Evolutionary conservation across 139 green algal species (phyloP).

Genomic region (Chlamydomonas sphaeroides): DNA sequence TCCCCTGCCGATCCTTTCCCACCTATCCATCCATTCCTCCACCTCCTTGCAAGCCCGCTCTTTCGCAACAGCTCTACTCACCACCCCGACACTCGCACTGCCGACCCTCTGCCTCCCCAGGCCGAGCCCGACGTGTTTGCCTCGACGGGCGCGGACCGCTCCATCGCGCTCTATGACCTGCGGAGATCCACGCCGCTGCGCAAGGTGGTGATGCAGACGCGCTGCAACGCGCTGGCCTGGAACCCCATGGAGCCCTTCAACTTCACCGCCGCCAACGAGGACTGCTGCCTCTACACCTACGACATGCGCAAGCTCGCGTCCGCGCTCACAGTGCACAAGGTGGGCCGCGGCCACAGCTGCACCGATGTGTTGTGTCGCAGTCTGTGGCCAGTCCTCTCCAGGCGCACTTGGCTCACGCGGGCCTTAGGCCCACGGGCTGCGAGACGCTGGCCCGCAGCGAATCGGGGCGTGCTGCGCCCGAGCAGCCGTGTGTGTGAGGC

Average conservation of each 20-base stretch:
- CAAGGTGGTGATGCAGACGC: conserved; percentile 95
- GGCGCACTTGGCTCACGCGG: no score
- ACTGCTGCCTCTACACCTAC: conserved; percentile 96
- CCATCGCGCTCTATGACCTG: conserved; percentile 96
- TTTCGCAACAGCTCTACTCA: no score
- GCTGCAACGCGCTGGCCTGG: conserved; percentile 92
- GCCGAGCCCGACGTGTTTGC: conserved; percentile 93
- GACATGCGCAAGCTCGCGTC: conserved; percentile 94
- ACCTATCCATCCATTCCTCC: not conserved
- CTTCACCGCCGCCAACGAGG: conserved; percentile 96
- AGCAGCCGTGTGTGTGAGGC: no score
- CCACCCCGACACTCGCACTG: not conserved
- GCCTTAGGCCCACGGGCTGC: no score
- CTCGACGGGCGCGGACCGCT: conserved; percentile 89
- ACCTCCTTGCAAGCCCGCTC: not conserved
- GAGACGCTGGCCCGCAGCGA: no score
- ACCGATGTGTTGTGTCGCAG: no score
- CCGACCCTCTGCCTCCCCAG: no score
- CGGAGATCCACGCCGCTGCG: conserved; percentile 82
- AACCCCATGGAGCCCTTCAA: conserved; percentile 99
- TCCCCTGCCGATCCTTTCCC: not conserved
- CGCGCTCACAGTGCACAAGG: conserved; percentile 92
- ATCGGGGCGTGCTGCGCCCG: no score
- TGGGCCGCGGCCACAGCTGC: no score
- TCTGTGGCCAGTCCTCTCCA: no score